Conservation (phyloP, 1,139 yeast species). For the Pichia inconspicua region DNA sequence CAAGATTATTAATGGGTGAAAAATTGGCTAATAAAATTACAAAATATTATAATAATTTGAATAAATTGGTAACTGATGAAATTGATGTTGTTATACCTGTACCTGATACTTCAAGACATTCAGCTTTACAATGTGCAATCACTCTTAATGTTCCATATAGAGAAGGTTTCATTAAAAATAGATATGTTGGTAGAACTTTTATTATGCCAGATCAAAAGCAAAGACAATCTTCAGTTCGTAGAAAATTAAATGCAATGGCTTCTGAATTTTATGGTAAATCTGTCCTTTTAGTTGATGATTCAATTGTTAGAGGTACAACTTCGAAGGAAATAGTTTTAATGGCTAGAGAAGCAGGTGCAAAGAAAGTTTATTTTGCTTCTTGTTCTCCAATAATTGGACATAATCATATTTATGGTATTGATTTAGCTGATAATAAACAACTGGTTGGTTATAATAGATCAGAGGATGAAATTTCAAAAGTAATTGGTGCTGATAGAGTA, state of each 20-base stretch:
- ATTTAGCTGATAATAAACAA: conserved; percentile 91
- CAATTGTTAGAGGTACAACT: conserved; percentile 96
- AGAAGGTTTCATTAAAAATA: conserved; percentile 94
- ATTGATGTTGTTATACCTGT: conserved; percentile 97
- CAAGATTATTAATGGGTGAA: conserved; percentile 91
- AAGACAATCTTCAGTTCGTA: conserved; percentile 86
- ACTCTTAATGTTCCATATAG: conserved; percentile 75
- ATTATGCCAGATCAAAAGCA: conserved; percentile 98
- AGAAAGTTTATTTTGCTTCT: conserved; percentile 85
- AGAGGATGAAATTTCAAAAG: conserved; percentile 65
- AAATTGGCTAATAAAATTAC: conserved; percentile 72
- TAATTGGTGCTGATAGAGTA: conserved; percentile 88
- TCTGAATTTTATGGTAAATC: conserved; percentile 79
- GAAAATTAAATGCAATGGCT: conserved; percentile 94
- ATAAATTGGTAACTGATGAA: conserved; percentile 38
- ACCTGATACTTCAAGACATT: conserved; percentile 93
- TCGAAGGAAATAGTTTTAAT: conserved; percentile 91
- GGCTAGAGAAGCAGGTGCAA: conserved; percentile 98
- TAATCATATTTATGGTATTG: conserved; percentile 96
- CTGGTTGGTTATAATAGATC: conserved; percentile 78
- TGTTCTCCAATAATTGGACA: conserved; percentile 96
- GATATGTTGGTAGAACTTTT: conserved; percentile 95
- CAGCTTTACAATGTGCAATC: conserved; percentile 90
- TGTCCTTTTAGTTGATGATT: conserved; percentile 92
- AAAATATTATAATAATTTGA: conserved; percentile 39